Conservation (phyloP, 495 filamentous ascomycete genomes). For the Penicillium canescens region DNA sequence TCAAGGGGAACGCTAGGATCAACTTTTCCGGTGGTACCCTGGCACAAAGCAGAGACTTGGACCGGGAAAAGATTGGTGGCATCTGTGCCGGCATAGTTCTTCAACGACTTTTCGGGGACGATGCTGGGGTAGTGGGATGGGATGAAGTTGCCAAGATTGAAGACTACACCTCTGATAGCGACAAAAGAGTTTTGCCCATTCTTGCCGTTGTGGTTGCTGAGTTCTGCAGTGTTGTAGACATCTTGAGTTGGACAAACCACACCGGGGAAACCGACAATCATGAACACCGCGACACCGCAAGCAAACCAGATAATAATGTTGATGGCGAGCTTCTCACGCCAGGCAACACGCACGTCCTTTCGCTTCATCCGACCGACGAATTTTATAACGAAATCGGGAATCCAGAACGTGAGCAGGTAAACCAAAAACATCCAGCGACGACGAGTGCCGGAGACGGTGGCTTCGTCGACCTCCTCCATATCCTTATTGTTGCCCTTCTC, state of each 20-base stretch:
- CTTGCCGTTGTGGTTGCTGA: slow-evolving; percentile 74
- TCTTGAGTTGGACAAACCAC: slow-evolving; percentile 90
- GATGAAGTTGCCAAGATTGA: slow-evolving; percentile 74
- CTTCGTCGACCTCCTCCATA: slow-evolving; percentile 86
- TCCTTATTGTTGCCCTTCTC: slow-evolving; percentile 92
- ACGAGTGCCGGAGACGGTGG: slow-evolving; percentile 73
- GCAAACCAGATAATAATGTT: slow-evolving; percentile 95
- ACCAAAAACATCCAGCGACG: slow-evolving; percentile 93
- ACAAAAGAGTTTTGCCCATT: slow-evolving; percentile 62
- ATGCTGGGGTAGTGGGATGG: slow-evolving; percentile 79
- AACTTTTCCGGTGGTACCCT: slow-evolving; percentile 66
- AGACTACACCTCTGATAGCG: slow-evolving; percentile 85
- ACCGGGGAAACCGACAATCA: slow-evolving; percentile 82
- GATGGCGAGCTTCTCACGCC: slow-evolving; percentile 97
- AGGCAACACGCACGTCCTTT: slow-evolving; percentile 90
- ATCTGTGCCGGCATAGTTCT: slow-evolving; percentile 82
- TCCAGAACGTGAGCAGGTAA: slow-evolving; percentile 78
- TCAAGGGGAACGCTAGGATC: slow-evolving; percentile 75
- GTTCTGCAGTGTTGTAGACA: slow-evolving; percentile 79
- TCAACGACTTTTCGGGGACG: slow-evolving; percentile 63
- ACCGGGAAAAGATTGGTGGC: slow-evolving; percentile 89
- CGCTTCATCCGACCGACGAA: slow-evolving; percentile 82
- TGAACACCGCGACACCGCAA: slow-evolving; percentile 79
- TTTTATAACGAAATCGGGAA: slow-evolving; percentile 83
- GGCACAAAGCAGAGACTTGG: slow-evolving; percentile 90